phyloP scores from a whole-genome alignment of 768 basidiomycete species.

The Chalciporus piperatus region DNA sequence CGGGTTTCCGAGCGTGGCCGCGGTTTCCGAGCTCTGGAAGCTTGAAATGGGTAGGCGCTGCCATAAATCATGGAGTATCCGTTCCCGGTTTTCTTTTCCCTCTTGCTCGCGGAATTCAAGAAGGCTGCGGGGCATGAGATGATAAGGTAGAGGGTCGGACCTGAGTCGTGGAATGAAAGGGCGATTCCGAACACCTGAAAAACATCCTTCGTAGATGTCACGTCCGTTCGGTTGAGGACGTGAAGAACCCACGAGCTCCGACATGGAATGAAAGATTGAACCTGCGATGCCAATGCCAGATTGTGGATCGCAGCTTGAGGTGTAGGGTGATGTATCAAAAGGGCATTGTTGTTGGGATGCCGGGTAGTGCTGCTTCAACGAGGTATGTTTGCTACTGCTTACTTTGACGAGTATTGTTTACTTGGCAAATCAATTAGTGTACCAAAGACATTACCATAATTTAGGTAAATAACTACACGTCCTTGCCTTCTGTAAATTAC shows the following conservation, averaged over 20 bases:
- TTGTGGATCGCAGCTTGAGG: conserved; percentile 11
- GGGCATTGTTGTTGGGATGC: conserved; percentile 25
- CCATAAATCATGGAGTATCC: conserved; percentile 63
- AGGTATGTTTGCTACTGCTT: conserved; percentile 35
- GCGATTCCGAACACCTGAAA: conserved; percentile 51
- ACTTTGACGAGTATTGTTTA: conserved; percentile 19
- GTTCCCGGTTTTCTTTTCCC: conserved; percentile 59
- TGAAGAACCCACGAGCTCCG: conserved; percentile 19
- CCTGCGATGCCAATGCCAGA: conserved; percentile 16
- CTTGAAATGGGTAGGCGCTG: conserved; percentile 44
- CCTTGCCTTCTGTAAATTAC: conserved; percentile 14
- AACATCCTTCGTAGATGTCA: conserved; percentile 51
- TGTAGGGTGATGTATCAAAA: conserved; percentile 17
- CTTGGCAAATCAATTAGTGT: conserved; percentile 13
- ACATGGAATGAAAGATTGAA: conserved; percentile 25
- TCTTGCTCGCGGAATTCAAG: conserved; percentile 63
- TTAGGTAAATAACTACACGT: conserved; percentile 30
- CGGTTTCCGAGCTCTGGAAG: conserved; percentile 23
- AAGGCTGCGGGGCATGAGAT: conserved; percentile 48
- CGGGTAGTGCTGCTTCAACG: conserved; percentile 15
- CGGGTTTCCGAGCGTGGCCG: conserved; percentile 14
- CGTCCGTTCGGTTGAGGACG: conserved; percentile 39
- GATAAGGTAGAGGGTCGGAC: conserved; percentile 46
- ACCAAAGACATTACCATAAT: conserved; percentile 15
- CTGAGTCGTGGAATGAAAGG: conserved; percentile 58